phyloP scores from a whole-genome alignment of 768 basidiomycete genomes.

The Macrocybe gigantea region DNA sequence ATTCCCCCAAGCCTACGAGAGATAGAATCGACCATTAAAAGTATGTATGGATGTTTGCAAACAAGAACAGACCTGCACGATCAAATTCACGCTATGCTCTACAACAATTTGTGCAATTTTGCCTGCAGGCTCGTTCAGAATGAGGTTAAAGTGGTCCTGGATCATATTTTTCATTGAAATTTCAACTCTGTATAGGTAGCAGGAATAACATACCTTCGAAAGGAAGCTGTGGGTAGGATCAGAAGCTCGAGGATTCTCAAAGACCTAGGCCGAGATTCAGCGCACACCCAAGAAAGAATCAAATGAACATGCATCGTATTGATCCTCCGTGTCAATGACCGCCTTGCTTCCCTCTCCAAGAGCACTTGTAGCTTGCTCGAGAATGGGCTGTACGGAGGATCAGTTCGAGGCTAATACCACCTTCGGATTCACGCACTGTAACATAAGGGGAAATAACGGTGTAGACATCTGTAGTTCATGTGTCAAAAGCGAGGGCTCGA shows the following conservation, averaged over 20 bases:
- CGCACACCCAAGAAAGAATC: background rate
- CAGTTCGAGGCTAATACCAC: background rate
- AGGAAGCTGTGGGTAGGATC: constrained; percentile 72
- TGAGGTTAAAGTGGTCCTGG: constrained; percentile 67
- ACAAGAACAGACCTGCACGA: constrained; percentile 37
- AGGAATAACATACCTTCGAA: constrained; percentile 43
- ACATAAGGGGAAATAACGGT: constrained; percentile 63
- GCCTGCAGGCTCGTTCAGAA: constrained; percentile 71
- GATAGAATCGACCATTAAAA: background rate
- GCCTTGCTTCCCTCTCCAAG: constrained; percentile 60
- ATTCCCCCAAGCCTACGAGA: constrained; percentile 42
- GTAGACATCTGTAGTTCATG: constrained; percentile 44
- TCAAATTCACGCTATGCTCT: constrained; percentile 50
- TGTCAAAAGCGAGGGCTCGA: constrained; percentile 2
- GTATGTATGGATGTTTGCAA: background rate
- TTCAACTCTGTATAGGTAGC: background rate
- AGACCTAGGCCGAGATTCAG: background rate
- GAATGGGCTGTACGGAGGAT: constrained; percentile 40
- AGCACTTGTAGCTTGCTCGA: constrained; percentile 49
- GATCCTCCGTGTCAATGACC: constrained; percentile 65
- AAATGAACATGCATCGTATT: constrained; percentile 43
- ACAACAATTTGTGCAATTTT: constrained; percentile 68
- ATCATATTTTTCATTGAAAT: constrained; percentile 1
- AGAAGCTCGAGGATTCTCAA: constrained; percentile 45
- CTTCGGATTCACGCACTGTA: constrained; percentile 30